Conservation (phyloP, 495 filamentous ascomycete species). For the Penicillium dipodomyicola region DNA sequence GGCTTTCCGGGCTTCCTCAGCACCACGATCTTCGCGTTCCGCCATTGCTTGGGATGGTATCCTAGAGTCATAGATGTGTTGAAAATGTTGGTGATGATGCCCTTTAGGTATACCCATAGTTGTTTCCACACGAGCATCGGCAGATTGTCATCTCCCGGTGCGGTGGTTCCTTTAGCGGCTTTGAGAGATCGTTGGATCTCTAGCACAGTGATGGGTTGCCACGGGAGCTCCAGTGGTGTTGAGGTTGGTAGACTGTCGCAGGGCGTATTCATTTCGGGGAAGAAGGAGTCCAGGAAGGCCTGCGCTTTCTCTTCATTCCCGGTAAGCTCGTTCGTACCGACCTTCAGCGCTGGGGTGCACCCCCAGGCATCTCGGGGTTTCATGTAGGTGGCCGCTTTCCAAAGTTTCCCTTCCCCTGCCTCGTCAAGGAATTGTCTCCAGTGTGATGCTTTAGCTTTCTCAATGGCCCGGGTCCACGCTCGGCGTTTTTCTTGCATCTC, state of each 20-base stretch:
- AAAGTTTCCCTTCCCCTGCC: no score
- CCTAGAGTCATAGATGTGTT: constrained; percentile 8
- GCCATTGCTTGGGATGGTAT: constrained; percentile 15
- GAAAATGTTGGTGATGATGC: constrained; percentile 21
- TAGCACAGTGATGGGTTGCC: constrained; percentile 23
- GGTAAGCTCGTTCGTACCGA: constrained; percentile 3
- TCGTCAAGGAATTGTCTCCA: no score
- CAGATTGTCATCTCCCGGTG: constrained; percentile 26
- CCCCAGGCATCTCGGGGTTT: no score
- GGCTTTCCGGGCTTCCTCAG: not conserved
- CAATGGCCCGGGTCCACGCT: no score
- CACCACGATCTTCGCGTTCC: no score
- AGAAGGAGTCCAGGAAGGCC: constrained; percentile 29
- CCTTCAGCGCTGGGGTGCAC: no score
- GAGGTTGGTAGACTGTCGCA: not conserved
- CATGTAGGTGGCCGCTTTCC: no score
- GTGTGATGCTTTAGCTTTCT: no score
- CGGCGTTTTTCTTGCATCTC: no score
- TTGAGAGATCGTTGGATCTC: constrained; percentile 26
- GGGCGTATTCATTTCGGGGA: constrained; percentile 23
- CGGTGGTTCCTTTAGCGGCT: constrained; percentile 21
- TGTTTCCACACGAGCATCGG: constrained; percentile 26
- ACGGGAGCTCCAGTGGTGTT: constrained; percentile 14
- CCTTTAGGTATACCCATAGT: constrained; percentile 19
- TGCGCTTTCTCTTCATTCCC: constrained; percentile 26